Conservation (phyloP, 2,329 filamentous ascomycete species). For the Colletotrichum chrysophilum region DNA sequence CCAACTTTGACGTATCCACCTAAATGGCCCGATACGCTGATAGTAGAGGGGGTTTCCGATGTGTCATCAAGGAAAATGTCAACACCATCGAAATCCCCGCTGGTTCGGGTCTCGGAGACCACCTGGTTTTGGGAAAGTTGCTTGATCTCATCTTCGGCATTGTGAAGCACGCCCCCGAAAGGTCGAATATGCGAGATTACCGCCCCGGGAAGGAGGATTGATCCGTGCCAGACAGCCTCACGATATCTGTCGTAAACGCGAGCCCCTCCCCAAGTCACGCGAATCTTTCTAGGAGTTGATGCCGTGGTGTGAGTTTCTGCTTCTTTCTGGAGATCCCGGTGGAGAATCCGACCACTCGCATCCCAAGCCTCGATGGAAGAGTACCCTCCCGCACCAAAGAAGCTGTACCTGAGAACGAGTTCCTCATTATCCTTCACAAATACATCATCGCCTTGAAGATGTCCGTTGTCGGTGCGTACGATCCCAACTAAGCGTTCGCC, state of each 20-base stretch:
- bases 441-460: slow-evolving; percentile 31
- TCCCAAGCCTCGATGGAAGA: slow-evolving; percentile 33
- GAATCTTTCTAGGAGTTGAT: slow-evolving; percentile 16
- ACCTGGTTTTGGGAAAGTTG: slow-evolving; percentile 20
- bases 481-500: slow-evolving; percentile 33
- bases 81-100: slow-evolving; percentile 34
- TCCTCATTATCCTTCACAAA: background rate
- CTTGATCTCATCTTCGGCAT: slow-evolving; percentile 25
- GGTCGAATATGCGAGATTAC: slow-evolving; percentile 23
- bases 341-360: slow-evolving; percentile 28
- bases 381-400: slow-evolving; percentile 30
- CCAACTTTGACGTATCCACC: slow-evolving; percentile 36
- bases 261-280: slow-evolving; percentile 36
- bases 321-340: slow-evolving; percentile 29
- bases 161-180: slow-evolving; percentile 30
- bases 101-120: slow-evolving; percentile 29
- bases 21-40: slow-evolving; percentile 27
- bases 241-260: slow-evolving; percentile 36
- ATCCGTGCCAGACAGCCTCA: slow-evolving; percentile 36
- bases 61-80: slow-evolving; percentile 23
- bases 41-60: background rate
- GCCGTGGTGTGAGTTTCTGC: background rate
- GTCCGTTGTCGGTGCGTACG: slow-evolving; percentile 17
- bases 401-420: slow-evolving; percentile 26
- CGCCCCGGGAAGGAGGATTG: slow-evolving; percentile 25